Evolutionary conservation across 441 rosid genomes (phyloP).

Genomic region (Brassica hybrid): DNA sequence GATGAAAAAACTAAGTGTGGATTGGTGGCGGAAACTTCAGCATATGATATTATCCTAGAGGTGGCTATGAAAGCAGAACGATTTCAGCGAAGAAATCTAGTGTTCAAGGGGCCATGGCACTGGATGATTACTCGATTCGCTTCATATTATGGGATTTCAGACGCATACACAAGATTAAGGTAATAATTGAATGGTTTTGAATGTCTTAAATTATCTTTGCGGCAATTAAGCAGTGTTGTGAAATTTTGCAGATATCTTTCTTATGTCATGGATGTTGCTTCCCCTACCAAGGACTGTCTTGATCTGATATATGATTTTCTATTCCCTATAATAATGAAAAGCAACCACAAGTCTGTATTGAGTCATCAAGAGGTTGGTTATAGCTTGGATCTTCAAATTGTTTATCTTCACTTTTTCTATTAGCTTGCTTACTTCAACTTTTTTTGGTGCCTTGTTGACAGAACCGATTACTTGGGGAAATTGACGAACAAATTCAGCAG

Average conservation of each 20-base stretch:
- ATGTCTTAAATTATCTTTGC: slow-evolving; percentile 7
- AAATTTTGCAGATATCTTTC: slow-evolving; percentile 73
- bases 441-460: slow-evolving; percentile 44
- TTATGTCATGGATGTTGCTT: slow-evolving; percentile 95
- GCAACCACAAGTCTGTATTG: slow-evolving; percentile 65
- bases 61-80: slow-evolving; percentile 86
- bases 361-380: slow-evolving; percentile 94
- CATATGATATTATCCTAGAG: slow-evolving; percentile 90
- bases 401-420: slow-evolving; percentile 19
- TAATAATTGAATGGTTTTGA: slow-evolving; percentile 31
- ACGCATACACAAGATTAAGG: slow-evolving; percentile 91
- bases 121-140: slow-evolving; percentile 91
- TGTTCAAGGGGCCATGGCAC: slow-evolving; percentile 89
- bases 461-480: slow-evolving; percentile 93
- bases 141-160: slow-evolving; percentile 87
- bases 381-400: slow-evolving; percentile 3
- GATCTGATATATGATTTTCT: slow-evolving; percentile 69
- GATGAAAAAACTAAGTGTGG: slow-evolving; percentile 90
- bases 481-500: slow-evolving; percentile 83
- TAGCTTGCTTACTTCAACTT: slow-evolving; percentile 28
- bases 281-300: slow-evolving; percentile 92
- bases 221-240: slow-evolving; percentile 29
- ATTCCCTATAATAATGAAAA: slow-evolving; percentile 74
- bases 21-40: slow-evolving; percentile 94
- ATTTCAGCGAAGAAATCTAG: slow-evolving; percentile 81